Evolutionary conservation across 192 early-diverging fungal genomes (phyloP).

Genomic region (Coemansia erecta): DNA sequence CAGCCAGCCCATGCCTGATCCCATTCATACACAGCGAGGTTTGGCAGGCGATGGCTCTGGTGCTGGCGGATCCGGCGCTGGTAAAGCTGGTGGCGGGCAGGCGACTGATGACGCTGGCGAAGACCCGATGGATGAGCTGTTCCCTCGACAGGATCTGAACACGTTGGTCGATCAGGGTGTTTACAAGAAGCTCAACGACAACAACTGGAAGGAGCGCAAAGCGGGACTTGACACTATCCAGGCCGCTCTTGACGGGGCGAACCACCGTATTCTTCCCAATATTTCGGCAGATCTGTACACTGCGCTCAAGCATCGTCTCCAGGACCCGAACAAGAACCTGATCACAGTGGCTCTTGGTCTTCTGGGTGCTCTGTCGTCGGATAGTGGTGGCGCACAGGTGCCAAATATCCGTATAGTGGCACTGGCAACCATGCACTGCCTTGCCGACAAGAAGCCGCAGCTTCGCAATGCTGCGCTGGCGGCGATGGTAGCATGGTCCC

Average conservation of each 20-base stretch:
- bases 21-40: constrained; percentile 39
- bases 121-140: constrained; percentile 77
- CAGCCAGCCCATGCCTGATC: constrained; percentile 50
- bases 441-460: constrained; percentile 90
- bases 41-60: constrained; percentile 8
- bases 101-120: constrained; percentile 14
- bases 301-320: constrained; percentile 79
- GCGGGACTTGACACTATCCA: constrained; percentile 83
- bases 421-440: constrained; percentile 64
- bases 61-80: not conserved
- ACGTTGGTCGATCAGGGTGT: constrained; percentile 59
- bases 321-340: constrained; percentile 91
- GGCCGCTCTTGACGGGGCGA: constrained; percentile 69
- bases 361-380: constrained; percentile 67
- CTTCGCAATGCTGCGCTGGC: constrained; percentile 74
- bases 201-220: constrained; percentile 92
- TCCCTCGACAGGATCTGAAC: constrained; percentile 83
- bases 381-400: constrained; percentile 86
- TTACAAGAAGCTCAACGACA: constrained; percentile 60
- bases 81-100: too few relatives aligned
- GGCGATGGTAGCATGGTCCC: constrained; percentile 68
- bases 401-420: constrained; percentile 66
- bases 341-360: constrained; percentile 79
- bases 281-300: constrained; percentile 71
- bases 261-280: constrained; percentile 80